phyloP scores from a whole-genome alignment of 2,329 filamentous ascomycete genomes.

The Akanthomyces muscarius region DNA sequence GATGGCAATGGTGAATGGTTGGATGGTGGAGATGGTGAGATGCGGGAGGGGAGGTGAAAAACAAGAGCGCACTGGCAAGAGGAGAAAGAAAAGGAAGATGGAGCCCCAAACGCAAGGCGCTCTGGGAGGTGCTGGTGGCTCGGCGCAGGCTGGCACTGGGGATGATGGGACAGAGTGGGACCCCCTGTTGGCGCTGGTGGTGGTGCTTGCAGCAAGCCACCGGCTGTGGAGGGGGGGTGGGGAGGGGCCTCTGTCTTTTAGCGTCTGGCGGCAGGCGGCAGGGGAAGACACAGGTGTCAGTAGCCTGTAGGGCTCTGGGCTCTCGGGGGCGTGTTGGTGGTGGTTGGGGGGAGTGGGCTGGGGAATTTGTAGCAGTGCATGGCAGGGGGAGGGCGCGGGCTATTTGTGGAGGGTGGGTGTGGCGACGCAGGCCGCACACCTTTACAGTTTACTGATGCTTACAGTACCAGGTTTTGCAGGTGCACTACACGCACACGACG shows the following conservation, averaged over 20 bases:
- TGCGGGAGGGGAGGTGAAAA: constrained; percentile 11
- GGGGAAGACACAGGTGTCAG: neutral
- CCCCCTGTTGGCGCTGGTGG: constrained; percentile 15
- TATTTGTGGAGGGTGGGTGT: constrained; percentile 6
- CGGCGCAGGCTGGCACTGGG: constrained; percentile 7
- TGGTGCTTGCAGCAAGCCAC: neutral
- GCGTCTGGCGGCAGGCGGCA: constrained; percentile 11
- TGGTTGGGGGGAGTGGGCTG: neutral
- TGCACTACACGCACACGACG: too few relatives aligned
- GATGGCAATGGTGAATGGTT: constrained; percentile 4
- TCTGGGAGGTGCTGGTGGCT: constrained; percentile 6
- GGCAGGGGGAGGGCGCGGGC: neutral
- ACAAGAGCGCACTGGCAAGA: neutral
- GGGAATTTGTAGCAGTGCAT: neutral
- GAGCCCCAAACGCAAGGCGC: constrained; percentile 13
- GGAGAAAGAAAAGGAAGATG: constrained; percentile 14
- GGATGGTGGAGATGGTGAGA: constrained; percentile 13
- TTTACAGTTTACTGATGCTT: too few relatives aligned
- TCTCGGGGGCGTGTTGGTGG: neutral
- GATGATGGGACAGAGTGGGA: constrained; percentile 14
- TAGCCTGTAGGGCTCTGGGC: neutral
- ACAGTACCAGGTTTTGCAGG: neutral
- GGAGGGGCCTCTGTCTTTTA: constrained; percentile 4
- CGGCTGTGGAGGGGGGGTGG: neutral
- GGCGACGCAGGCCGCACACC: neutral